Evolutionary conservation across 768 basidiomycete genomes (phyloP), one percentile per base, ranked within the genome.

Genomic region (Phylloporus arenicola): DNA sequence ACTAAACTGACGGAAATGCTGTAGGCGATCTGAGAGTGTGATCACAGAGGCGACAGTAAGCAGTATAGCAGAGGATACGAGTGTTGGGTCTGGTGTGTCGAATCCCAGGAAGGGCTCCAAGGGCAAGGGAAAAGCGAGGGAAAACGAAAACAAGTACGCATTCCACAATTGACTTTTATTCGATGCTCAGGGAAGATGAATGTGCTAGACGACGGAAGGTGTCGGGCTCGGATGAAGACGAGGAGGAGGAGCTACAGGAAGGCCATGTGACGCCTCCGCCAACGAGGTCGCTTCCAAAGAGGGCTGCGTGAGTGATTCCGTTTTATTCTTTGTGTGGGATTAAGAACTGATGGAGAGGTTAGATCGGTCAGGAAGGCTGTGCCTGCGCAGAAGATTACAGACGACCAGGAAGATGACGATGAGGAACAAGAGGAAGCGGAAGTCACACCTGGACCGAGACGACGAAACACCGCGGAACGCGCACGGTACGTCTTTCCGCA

Each of bases 21-120:
- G 19, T 55, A 86, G 83, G 54, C 74, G 84, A 40, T 85, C 85
- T 1, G 73, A 73, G 47, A 86, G 84, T 47, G 68, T 82, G 35
- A 61, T 69, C 12, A 84, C 74, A n/a, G 65, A 63, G 17, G 56
- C 65, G 33, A 71, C 75, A 24, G 70, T 58, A 24, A 74, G 69
- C 22, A 76, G 68, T 17, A 75, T 72, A 29, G 69, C 70, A 29
- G 70, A 70, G 10, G 64, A 67, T 12, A 59, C 41, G 25, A 58
- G 64, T 12, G 56, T 60, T 0, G 70, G 73, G 6, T 68, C 71
- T 54, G 67, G 63, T n/a, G 59, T 65, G 45, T 64, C 55, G 14
- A 54, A 54, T 11, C 46, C 41, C 30, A 68, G 52, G 45, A 54
- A 62, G 13, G 53, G 29, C 29, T 61, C 44, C 35, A 69, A 61